Evolutionary conservation across 306 rosid genomes (phyloP).

Genomic region (Trifolium fragiferum): DNA sequence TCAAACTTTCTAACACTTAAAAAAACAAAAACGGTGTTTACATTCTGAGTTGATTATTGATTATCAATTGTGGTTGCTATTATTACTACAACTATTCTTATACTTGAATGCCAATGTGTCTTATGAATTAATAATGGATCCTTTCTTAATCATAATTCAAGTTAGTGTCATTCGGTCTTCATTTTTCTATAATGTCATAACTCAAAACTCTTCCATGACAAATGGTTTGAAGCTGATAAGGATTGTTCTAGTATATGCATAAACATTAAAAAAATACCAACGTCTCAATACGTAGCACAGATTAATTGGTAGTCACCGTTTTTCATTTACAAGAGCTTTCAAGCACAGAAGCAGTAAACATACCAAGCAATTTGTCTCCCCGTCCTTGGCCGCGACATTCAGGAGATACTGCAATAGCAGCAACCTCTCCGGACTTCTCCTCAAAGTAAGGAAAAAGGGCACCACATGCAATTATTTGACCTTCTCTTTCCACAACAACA

Average conservation of each 20-base stretch:
- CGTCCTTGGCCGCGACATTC: slow-evolving; percentile 97
- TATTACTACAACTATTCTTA: not conserved
- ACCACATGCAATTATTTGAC: slow-evolving; percentile 94
- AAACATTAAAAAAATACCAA: slow-evolving; percentile 14
- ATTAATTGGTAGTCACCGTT: slow-evolving; percentile 10
- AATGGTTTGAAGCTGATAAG: slow-evolving; percentile 4
- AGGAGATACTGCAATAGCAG: slow-evolving; percentile 92
- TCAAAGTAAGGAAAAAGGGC: slow-evolving; percentile 80
- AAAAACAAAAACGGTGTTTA: not conserved
- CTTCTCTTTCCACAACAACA: slow-evolving; percentile 89
- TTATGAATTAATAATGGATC: not conserved
- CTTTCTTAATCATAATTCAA: slow-evolving; percentile 13
- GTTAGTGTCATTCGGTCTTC: not conserved
- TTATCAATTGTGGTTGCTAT: not conserved
- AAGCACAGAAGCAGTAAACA: slow-evolving; percentile 40
- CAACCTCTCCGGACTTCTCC: slow-evolving; percentile 93
- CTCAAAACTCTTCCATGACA: slow-evolving; percentile 10
- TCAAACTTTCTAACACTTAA: not conserved
- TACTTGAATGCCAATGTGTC: not conserved
- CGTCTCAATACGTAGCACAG: slow-evolving; percentile 10
- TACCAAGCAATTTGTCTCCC: slow-evolving; percentile 98
- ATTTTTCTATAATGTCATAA: not conserved
- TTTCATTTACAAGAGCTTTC: slow-evolving; percentile 25
- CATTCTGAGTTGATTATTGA: not conserved
- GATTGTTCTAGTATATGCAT: not conserved